Conservation (phyloP, 352 stramenopile species). For the Plasmopara viticola region DNA sequence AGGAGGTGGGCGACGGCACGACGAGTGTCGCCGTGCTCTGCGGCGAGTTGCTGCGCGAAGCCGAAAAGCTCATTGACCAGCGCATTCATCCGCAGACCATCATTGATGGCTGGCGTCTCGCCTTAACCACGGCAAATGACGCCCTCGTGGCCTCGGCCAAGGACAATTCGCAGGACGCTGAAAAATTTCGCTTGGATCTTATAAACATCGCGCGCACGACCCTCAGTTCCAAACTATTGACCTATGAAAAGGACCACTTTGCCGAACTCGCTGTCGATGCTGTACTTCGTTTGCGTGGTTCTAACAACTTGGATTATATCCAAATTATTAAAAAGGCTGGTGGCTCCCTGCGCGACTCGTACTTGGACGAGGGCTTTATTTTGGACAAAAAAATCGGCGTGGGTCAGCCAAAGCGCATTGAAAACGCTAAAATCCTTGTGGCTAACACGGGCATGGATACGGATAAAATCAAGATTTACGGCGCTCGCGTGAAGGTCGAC, state of each 20-base stretch:
- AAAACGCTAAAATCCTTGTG: conserved; percentile 98
- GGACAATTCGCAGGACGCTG: conserved; percentile 74
- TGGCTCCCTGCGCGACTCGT: conserved; percentile 94
- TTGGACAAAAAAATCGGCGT: conserved; percentile 96
- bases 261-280: conserved; percentile 93
- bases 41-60: conserved; percentile 96
- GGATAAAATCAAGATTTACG: conserved; percentile 99
- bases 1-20: conserved; percentile 98
- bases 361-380: conserved; percentile 98
- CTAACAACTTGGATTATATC: conserved; percentile 97
- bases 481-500: conserved; percentile 95
- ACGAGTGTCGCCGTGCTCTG: conserved; percentile 96
- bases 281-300: conserved; percentile 94
- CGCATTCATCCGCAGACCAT: conserved; percentile 98
- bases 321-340: conserved; percentile 98
- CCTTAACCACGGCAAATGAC: conserved; percentile 82
- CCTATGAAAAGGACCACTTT: conserved; percentile 98
- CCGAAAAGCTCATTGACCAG: conserved; percentile 94
- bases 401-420: conserved; percentile 93
- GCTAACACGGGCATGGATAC: conserved; percentile 99
- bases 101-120: conserved; percentile 96
- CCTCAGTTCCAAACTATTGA: conserved; percentile 97
- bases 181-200: conserved; percentile 92
- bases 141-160: conserved; percentile 84
- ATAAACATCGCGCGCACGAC: conserved; percentile 98